phyloP scores from a whole-genome alignment of 2,329 filamentous ascomycete genomes.

The Neonectria coccinea region DNA sequence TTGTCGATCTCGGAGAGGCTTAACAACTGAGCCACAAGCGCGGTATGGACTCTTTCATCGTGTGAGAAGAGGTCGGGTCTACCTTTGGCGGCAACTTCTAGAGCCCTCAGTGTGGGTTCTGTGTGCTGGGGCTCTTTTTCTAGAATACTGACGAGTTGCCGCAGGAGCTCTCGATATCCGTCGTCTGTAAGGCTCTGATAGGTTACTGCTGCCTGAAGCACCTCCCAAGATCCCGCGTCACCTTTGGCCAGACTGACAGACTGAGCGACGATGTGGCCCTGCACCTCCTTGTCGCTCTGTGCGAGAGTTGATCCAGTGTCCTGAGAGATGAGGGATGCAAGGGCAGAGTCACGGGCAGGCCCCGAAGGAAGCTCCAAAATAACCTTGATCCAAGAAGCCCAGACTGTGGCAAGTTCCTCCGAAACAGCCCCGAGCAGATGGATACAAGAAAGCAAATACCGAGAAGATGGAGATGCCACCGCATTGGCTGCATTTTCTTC shows the following conservation, averaged over 20 bases:
- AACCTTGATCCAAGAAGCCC: conserved; percentile 58
- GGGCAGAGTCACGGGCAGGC: conserved; percentile 44
- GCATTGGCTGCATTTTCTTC: conserved; percentile 67
- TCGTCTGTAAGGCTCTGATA: conserved; percentile 55
- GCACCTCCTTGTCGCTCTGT: conserved; percentile 55
- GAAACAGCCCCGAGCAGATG: conserved; percentile 63
- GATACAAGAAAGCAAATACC: conserved; percentile 74
- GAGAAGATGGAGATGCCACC: conserved; percentile 75
- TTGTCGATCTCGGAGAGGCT: conserved; percentile 64
- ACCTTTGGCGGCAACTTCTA: conserved; percentile 62
- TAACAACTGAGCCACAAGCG: conserved; percentile 65
- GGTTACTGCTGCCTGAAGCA: conserved; percentile 62
- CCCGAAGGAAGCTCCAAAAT: conserved; percentile 52
- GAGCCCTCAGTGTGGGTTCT: conserved; percentile 54
- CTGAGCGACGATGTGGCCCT: conserved; percentile 58
- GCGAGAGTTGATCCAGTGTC: conserved; percentile 55
- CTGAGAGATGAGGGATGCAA: conserved; percentile 62
- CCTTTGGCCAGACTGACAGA: conserved; percentile 55
- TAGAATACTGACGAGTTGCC: conserved; percentile 50
- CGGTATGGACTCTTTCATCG: conserved; percentile 60
- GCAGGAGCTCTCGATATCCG: conserved; percentile 49
- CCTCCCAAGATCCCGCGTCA: conserved; percentile 52
- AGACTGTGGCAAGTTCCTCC: conserved; percentile 55
- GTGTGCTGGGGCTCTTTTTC: conserved; percentile 45
- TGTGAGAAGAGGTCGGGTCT: conserved; percentile 58